A percentile compares a stretch with the other conserved stretches of the same genome.
Evolutionary conservation across 345 rosid species (phyloP).

Genomic region (Eucalyptus microcorys): DNA sequence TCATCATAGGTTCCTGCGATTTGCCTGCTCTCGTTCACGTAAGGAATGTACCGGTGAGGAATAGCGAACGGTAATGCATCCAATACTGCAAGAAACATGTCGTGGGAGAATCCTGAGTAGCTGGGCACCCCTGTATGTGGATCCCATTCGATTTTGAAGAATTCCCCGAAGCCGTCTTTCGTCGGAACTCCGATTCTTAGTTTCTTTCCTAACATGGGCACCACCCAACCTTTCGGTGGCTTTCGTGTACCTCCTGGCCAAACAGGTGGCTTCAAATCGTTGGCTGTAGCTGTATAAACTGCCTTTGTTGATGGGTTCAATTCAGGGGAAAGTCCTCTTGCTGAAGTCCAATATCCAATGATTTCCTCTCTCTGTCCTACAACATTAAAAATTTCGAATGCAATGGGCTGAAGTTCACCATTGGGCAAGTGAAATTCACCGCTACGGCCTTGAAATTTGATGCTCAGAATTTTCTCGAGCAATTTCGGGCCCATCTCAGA

Average conservation of each 20-base stretch:
- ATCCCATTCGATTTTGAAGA: slow-evolving; percentile 1
- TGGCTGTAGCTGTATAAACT: background rate
- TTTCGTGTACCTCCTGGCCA: slow-evolving; percentile 11
- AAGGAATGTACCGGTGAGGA: background rate
- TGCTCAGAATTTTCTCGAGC: background rate
- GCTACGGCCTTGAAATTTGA: background rate
- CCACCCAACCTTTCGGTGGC: slow-evolving; percentile 6
- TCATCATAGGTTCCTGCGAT: background rate
- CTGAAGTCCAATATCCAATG: slow-evolving; percentile 2
- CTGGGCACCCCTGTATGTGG: background rate
- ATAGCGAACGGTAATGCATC: slow-evolving; percentile 1
- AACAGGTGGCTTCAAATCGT: background rate
- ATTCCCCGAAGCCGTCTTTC: background rate
- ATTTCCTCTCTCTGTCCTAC: background rate
- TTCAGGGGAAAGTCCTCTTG: background rate
- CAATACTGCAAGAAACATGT: slow-evolving; percentile 3
- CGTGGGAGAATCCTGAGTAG: slow-evolving; percentile 4
- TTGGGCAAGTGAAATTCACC: background rate
- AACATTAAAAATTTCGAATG: slow-evolving; percentile 1
- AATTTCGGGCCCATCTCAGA: background rate
- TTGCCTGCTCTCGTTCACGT: background rate
- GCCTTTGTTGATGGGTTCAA: background rate
- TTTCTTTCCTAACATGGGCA: slow-evolving; percentile 1
- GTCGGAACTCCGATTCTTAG: slow-evolving; percentile 6
- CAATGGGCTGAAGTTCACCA: background rate